Evolutionary conservation across 2,329 filamentous ascomycete genomes (phyloP), one percentile per base, ranked within the genome.

Genomic region (Microcyclospora tardicrescens): DNA sequence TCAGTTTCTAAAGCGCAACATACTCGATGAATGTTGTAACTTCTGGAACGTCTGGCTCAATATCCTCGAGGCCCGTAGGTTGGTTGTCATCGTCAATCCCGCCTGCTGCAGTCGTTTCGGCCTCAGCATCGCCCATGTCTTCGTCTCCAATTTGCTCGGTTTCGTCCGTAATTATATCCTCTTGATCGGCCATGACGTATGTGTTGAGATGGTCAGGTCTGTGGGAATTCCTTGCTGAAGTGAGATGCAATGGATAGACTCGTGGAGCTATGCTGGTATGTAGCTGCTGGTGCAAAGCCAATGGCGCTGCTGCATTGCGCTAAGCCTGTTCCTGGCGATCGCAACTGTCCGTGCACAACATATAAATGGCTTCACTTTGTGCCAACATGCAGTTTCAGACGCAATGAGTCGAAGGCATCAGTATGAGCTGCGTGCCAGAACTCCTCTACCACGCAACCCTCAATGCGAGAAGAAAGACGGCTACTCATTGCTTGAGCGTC

Each of bases 11-110:
- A 16, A n/a, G 38, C 38, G 34, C 38, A 36, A 41, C 16, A 9
- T 50, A 68, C 65, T 69, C 66, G 31, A 67, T 51, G 50, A 69
- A 69, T 14, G 62, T 61, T 19, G 59, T 54, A 34, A 61, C 54
- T 48, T 60, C 61, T 1, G 61, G 51, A 10, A 57, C 36, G 6
- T 50, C 62, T 2, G 63, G 59, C 55, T 68, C 64, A 33, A 66
- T 59, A 36, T 65, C 58, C 24, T 63, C 58, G 33, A 67, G 50
- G n/a, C 56, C 56, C 10, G 54, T 57, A 9, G 54, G 46, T 13
- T 54, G 52, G 15, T 57, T 58, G 43, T 60, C 60, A 14, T 54
- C 52, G 14, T 41, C 53, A 4, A 24, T 5, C 19, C 19, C 19
- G 11, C 42, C 47, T 19, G 43, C 50, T 33, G 55, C 50, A 13